These are phyloP conservation scores for Komagataella ulmi DNA, from an alignment of 805 yeast species.

Conservation along the genomic window DNA sequence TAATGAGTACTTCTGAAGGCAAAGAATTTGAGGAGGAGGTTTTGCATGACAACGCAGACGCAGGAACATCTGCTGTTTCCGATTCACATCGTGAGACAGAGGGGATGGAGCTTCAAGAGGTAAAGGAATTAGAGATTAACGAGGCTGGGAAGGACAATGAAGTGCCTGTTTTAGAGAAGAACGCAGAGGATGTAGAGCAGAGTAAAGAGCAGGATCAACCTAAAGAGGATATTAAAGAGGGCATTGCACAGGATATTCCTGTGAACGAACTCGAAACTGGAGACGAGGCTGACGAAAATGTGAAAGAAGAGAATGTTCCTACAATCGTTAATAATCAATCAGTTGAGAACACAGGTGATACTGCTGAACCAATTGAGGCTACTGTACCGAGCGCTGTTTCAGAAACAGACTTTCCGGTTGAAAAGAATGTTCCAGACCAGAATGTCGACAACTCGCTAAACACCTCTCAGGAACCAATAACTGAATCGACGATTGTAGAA, in stretches of 20 bases:
- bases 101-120: not conserved
- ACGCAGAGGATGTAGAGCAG: not conserved
- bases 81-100: not conserved
- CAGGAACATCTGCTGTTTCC: not conserved
- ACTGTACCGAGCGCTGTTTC: not conserved
- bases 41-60: not conserved
- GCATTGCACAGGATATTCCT: not conserved
- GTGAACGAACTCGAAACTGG: not conserved
- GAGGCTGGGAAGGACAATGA: not conserved
- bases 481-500: not conserved
- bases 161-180: not conserved
- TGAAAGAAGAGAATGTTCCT: not conserved
- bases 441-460: not conserved
- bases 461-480: not conserved
- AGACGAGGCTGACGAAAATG: not conserved
- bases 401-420: slow-evolving; percentile 1
- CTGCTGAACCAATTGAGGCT: not conserved
- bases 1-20: not conserved
- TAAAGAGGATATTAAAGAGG: not conserved
- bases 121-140: not conserved
- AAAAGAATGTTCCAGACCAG: not conserved
- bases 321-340: slow-evolving; percentile 2
- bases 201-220: not conserved
- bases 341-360: slow-evolving; percentile 1
- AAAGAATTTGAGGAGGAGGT: not conserved